Evolutionary conservation across 2,329 filamentous ascomycete genomes (phyloP), one percentile per base, ranked within the genome.

Genomic region (Torrubiella hemipterigena): DNA sequence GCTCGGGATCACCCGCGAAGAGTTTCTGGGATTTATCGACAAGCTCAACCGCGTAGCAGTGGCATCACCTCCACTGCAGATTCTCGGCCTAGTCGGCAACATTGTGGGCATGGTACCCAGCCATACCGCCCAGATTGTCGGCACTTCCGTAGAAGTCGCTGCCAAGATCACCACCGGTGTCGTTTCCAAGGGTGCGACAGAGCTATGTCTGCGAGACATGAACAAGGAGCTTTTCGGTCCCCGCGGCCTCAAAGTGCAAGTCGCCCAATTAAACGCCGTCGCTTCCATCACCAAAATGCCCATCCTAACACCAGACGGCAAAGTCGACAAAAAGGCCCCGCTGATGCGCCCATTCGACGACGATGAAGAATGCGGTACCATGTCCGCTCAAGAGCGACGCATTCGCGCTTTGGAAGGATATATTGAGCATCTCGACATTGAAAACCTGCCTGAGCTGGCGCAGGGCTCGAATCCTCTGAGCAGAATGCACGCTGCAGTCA

Each of bases 1-100:
- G 4, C 34, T 33, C 25, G 34, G 34, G 17, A 35, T 44, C n/a
- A 17, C 34, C 9, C 38, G 33, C 4, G 30, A 35, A 3, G 25
- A 12, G 12, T 44, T 44, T 16, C 34, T 42, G 18, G 29, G 23
- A 17, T 44, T 44, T 15, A 21, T 44, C 25, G 40, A 44, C 26
- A 27, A 35, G 11, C 27, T 44, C 14, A 43, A 43, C 24, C 39
- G 38, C 3, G 38, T 31, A 12, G 33, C 36, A 12, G 39, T 41
- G 15, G 40, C 34, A 9, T 40, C 29, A 29, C 42, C 42, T 13
- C 42, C 42, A 6, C 21, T 44, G 7, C 31, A 40, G 14, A 27
- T 39, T 21, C 31, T 42, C 7, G 38, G 40, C 8, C 31, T 42
- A 3, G 40, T 35, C 6, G 38, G 35, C 12, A 35, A 35, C 24